A percentile compares a stretch with the other conserved stretches of the same genome.
Conservation (phyloP, 2,329 filamentous ascomycete genomes). For the Dothideomycetes sp. region DNA sequence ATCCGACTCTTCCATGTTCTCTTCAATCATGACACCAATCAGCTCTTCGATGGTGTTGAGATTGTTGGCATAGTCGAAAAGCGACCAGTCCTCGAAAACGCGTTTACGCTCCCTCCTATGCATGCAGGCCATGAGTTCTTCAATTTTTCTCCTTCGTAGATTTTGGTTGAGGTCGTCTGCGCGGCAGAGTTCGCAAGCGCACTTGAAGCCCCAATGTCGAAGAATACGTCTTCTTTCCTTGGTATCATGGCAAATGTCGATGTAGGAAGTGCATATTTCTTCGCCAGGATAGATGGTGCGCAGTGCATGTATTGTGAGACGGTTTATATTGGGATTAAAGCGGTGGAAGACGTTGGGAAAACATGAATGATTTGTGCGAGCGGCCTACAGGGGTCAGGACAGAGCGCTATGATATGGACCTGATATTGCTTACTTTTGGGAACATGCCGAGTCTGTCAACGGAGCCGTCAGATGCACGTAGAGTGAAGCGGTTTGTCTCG, state of each 20-base stretch:
- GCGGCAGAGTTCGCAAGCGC: slow-evolving; percentile 21
- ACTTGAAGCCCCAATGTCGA: slow-evolving; percentile 24
- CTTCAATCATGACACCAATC: slow-evolving; percentile 17
- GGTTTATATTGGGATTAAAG: slow-evolving; percentile 14
- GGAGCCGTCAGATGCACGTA: slow-evolving; percentile 11
- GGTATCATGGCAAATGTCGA: slow-evolving; percentile 15
- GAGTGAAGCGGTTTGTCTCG: slow-evolving; percentile 17
- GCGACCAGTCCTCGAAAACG: slow-evolving; percentile 4
- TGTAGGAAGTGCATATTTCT: slow-evolving; percentile 21
- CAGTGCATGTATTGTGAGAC: slow-evolving; percentile 21
- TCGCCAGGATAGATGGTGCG: slow-evolving; percentile 24
- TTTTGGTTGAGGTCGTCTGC: slow-evolving; percentile 14
- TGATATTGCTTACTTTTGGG: slow-evolving; percentile 9
- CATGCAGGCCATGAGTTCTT: slow-evolving; percentile 8
- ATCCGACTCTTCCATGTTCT: slow-evolving; percentile 18
- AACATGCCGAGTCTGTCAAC: slow-evolving; percentile 15
- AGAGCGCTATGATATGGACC: too few species aligned
- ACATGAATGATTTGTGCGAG: slow-evolving; percentile 15
- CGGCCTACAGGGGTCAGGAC: too few species aligned
- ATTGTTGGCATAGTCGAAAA: slow-evolving; percentile 13
- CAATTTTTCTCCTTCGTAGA: slow-evolving; percentile 12
- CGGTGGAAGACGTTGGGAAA: slow-evolving; percentile 16
- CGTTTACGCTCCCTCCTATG: slow-evolving; percentile 10
- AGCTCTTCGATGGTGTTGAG: slow-evolving; percentile 15
- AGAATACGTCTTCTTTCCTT: slow-evolving; percentile 13